These are phyloP conservation scores for Agaricus subrufescens DNA, from an alignment of 768 basidiomycete genomes.

Conservation along the genomic window DNA sequence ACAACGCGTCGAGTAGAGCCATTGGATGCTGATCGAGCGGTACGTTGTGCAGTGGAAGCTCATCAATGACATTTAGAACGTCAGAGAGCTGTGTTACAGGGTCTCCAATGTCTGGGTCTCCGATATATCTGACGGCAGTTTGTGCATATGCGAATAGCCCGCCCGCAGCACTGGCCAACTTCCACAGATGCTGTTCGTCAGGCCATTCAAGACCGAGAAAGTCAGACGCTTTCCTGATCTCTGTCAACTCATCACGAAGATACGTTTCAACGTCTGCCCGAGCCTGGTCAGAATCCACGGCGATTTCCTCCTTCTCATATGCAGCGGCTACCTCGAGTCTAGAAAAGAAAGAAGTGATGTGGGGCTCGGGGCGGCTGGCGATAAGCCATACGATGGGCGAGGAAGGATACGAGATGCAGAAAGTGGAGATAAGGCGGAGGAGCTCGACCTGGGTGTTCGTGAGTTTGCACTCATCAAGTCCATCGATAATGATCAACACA, in stretches of 20 bases:
- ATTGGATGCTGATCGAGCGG: background rate
- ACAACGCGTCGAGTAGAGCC: conserved; percentile 6
- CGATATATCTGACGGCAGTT: background rate
- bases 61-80: conserved; percentile 2
- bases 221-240: too few species aligned
- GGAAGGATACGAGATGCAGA: too few species aligned
- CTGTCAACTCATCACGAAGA: too few species aligned
- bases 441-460: too few species aligned
- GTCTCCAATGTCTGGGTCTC: background rate
- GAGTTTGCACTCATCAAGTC: background rate
- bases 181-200: background rate
- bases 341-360: too few species aligned
- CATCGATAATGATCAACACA: background rate
- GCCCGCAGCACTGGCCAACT: background rate
- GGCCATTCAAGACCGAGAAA: background rate
- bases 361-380: too few species aligned
- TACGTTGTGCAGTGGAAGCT: background rate
- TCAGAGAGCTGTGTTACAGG: background rate
- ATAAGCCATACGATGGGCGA: too few species aligned
- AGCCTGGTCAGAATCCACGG: too few species aligned
- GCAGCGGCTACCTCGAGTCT: too few species aligned
- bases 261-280: too few species aligned
- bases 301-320: too few species aligned
- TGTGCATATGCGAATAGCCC: background rate
- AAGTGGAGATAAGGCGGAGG: too few species aligned